phyloP scores from a whole-genome alignment of 306 rosid genomes.

The Comarum palustre region DNA sequence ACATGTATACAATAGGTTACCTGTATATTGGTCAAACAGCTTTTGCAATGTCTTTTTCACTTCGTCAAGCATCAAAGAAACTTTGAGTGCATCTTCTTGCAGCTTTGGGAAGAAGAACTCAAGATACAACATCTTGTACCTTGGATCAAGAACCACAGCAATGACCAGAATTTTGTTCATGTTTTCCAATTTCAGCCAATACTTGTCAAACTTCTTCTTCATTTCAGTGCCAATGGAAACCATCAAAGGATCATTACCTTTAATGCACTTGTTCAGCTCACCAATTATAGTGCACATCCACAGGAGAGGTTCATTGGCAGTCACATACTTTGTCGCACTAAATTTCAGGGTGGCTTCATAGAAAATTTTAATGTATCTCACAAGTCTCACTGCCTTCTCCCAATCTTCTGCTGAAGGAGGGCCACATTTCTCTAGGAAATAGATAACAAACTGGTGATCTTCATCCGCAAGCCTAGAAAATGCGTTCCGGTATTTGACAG shows the following conservation, averaged over 20 bases:
- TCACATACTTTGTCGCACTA: not conserved
- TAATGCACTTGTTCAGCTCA: not conserved
- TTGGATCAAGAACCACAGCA: not conserved
- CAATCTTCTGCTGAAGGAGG: not conserved
- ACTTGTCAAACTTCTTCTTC: conserved; percentile 15
- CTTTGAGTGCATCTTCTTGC: not conserved
- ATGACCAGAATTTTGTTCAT: not conserved
- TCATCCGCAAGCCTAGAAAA: not conserved
- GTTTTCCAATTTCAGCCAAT: not conserved
- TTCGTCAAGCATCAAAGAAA: not conserved
- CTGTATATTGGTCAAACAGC: too few species aligned
- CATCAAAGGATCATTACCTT: not conserved
- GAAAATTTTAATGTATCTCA: not conserved
- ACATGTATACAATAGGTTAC: too few species aligned
- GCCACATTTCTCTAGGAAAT: not conserved
- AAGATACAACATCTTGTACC: not conserved
- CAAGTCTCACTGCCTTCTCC: not conserved
- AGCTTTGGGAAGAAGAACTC: not conserved
- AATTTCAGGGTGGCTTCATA: not conserved
- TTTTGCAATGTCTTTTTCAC: not conserved
- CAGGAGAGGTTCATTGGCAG: not conserved
- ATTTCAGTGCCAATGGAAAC: not conserved
- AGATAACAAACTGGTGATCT: not conserved
- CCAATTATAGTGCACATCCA: not conserved
- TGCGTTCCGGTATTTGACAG: not conserved